Percentiles rank a stretch among this genome's conserved stretches.
These are phyloP conservation scores for Sporothrix curviconia DNA, from an alignment of 2,329 filamentous ascomycete genomes.

Conservation along the genomic window DNA sequence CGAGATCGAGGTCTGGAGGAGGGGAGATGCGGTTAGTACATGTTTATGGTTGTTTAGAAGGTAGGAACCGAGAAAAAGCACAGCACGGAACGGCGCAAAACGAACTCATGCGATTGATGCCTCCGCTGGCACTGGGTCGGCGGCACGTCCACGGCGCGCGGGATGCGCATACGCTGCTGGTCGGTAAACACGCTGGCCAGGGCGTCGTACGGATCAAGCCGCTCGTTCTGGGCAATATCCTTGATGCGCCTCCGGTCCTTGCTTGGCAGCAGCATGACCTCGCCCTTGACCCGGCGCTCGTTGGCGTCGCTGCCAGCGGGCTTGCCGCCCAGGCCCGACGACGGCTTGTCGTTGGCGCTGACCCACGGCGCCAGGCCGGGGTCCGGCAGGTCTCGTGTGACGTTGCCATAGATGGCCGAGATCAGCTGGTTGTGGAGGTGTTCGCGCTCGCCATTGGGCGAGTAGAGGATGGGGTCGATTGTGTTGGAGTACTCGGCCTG, in stretches of 20 bases:
- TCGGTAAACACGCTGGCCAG: constrained; percentile 48
- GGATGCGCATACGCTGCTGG: constrained; percentile 38
- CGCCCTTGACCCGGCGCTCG: constrained; percentile 59
- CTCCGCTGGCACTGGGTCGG: constrained; percentile 59
- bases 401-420: constrained; percentile 61
- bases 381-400: constrained; percentile 63
- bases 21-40: too few relatives aligned
- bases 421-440: constrained; percentile 64
- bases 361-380: constrained; percentile 63
- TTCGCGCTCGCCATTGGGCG: constrained; percentile 51
- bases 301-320: constrained; percentile 59
- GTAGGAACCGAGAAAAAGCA: too few relatives aligned
- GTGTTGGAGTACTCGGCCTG: constrained; percentile 53
- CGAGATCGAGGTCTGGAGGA: constrained; percentile 62
- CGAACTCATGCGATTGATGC: constrained; percentile 75
- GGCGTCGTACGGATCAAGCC: constrained; percentile 51
- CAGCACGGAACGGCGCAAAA: too few relatives aligned
- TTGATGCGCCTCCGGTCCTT: constrained; percentile 61
- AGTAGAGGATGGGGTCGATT: constrained; percentile 54
- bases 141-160: constrained; percentile 45
- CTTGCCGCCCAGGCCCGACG: constrained; percentile 50
- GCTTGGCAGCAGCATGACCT: constrained; percentile 64
- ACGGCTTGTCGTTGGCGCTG: constrained; percentile 63
- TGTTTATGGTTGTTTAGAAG: too few relatives aligned
- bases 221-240: constrained; percentile 53